Evolutionary conservation across 345 rosid species (phyloP).

Genomic region (Arabidopsis suecica): DNA sequence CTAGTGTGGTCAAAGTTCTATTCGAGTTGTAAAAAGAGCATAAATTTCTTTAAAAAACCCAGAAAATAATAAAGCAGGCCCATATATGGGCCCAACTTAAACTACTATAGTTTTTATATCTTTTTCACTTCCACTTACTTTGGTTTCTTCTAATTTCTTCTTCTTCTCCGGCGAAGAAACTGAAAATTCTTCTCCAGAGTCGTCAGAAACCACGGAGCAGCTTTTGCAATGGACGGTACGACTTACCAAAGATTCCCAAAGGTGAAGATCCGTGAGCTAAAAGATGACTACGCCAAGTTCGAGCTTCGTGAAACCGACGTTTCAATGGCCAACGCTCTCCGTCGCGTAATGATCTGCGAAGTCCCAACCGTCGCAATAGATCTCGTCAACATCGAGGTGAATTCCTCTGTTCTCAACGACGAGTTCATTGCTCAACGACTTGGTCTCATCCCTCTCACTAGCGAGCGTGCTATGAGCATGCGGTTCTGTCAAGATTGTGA

Average conservation of each 20-base stretch:
- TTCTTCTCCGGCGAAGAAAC: background rate
- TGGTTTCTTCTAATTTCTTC: background rate
- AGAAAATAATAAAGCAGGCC: background rate
- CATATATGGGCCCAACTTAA: background rate
- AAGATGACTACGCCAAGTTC: conserved; percentile 82
- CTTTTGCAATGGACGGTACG: conserved; percentile 59
- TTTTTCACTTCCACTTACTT: background rate
- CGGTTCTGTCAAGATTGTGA: conserved; percentile 96
- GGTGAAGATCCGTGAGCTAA: conserved; percentile 77
- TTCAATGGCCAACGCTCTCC: conserved; percentile 93
- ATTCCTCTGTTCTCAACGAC: conserved; percentile 92
- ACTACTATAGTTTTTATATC: background rate
- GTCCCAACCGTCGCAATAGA: conserved; percentile 98
- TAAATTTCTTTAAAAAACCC: no score
- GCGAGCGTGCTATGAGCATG: conserved; percentile 92
- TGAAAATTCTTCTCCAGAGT: background rate
- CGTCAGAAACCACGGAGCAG: conserved; percentile 1
- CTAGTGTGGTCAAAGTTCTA: no score
- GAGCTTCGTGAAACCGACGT: conserved; percentile 95
- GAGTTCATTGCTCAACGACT: conserved; percentile 97
- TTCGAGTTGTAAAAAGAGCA: no score
- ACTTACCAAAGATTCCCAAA: conserved; percentile 92
- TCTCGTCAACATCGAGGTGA: conserved; percentile 89
- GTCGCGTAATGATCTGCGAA: conserved; percentile 96
- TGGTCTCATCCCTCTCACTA: conserved; percentile 91